Percentiles rank a stretch among this genome's conserved stretches.
Evolutionary conservation across 345 rosid genomes (phyloP).

Genomic region (Citrus unshiu): DNA sequence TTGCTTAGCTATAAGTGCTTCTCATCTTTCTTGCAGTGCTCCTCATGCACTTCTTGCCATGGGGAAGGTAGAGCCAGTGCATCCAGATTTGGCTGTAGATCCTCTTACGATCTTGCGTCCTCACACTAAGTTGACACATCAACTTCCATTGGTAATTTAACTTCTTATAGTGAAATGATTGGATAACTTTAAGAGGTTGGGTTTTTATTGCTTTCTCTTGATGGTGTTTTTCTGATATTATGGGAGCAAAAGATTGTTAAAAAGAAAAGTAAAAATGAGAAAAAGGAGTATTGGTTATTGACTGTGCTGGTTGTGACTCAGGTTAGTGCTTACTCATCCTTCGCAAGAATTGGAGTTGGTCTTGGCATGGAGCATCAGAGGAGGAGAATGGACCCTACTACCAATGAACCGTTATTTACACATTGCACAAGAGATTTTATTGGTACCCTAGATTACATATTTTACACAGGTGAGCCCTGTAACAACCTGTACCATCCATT

Average conservation of each 20-base stretch:
- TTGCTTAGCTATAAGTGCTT: neutral
- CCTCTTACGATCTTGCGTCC: conserved; percentile 90
- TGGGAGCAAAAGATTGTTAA: neutral
- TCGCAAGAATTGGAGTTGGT: conserved; percentile 67
- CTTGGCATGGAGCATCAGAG: conserved; percentile 66
- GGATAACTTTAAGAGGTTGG: neutral
- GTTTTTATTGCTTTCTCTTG: neutral
- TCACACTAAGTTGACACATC: conserved; percentile 82
- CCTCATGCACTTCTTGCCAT: conserved; percentile 93
- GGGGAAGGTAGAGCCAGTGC: conserved; percentile 83
- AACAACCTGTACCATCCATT: neutral
- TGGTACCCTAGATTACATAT: conserved; percentile 92
- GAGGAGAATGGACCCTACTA: conserved; percentile 78
- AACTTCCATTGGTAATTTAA: conserved; percentile 75
- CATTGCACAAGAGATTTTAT: conserved; percentile 93
- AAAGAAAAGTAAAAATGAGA: neutral
- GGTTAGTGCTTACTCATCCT: conserved; percentile 98
- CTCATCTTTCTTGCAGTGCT: conserved; percentile 58
- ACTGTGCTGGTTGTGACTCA: conserved; percentile 32
- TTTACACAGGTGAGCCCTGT: conserved; percentile 68
- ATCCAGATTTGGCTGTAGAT: conserved; percentile 78
- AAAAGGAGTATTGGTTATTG: neutral
- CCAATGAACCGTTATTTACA: conserved; percentile 94
- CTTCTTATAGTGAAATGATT: neutral
- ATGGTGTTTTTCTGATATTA: neutral